Evolutionary conservation across 2,329 filamentous ascomycete species (phyloP).

Genomic region (Ophiobolus disseminans): DNA sequence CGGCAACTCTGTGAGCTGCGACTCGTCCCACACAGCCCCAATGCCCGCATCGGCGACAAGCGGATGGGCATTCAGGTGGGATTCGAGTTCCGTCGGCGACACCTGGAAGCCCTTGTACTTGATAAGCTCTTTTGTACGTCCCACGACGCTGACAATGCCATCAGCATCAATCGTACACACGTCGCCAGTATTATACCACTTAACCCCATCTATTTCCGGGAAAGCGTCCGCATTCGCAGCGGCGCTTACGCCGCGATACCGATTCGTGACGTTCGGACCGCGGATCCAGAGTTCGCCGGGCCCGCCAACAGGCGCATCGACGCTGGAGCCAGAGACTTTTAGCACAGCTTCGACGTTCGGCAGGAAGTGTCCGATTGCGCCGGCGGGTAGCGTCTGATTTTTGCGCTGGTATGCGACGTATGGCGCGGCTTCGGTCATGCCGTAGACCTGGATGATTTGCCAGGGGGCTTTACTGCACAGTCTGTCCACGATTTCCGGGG

Average conservation of each 20-base stretch:
- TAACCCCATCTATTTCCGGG: conserved; percentile 65
- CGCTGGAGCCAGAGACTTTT: conserved; percentile 56
- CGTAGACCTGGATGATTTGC: conserved; percentile 54
- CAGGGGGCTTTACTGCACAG: conserved; percentile 75
- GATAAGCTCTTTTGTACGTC: conserved; percentile 59
- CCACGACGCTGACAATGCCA: conserved; percentile 84
- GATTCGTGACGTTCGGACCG: conserved; percentile 78
- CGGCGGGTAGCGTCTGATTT: conserved; percentile 66
- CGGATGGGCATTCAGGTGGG: conserved; percentile 16
- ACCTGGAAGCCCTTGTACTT: conserved; percentile 31
- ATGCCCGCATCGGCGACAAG: conserved; percentile 8
- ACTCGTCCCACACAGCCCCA: conserved; percentile 12
- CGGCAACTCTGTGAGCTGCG: conserved; percentile 19
- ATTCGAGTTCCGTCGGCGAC: conserved; percentile 19
- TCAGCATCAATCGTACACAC: conserved; percentile 71
- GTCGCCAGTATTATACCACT: conserved; percentile 29
- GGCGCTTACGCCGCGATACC: conserved; percentile 72
- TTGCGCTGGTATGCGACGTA: conserved; percentile 52
- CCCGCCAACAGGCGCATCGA: conserved; percentile 64
- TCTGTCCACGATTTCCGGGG: conserved; percentile 77
- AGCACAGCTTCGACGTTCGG: conserved; percentile 77
- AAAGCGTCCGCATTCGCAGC: conserved; percentile 72
- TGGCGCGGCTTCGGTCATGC: conserved; percentile 56
- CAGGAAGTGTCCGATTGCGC: conserved; percentile 61
- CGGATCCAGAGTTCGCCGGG: conserved; percentile 67